Evolutionary conservation across 2,329 filamentous ascomycete species (phyloP), one percentile per base, ranked within the genome.

Genomic region (Verticillium nonalfalfae): DNA sequence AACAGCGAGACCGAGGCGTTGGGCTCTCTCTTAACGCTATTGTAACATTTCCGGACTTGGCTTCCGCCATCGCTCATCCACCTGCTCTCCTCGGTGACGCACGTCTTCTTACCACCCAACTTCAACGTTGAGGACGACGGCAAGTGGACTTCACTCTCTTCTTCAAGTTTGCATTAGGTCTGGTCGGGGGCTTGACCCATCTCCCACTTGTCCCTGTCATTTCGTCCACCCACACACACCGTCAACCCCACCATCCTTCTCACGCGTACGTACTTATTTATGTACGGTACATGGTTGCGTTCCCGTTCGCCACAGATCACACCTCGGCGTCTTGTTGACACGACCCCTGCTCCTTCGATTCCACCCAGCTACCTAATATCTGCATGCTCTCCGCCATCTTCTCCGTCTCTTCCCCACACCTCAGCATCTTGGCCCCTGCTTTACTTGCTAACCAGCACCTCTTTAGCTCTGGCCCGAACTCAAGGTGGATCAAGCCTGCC

Each of bases 121-220:
- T 18, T 11, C n/a, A 18, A 52, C 15, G n/a, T 10, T 18, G n/a
- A 52, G 15, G 15, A 21, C 35, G 4, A 26, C 21, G 45, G 45
- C 45, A 52, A 26, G 45, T 52, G 4, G 18, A 4, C 11, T 26
- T 52, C 13, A 11, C 18, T 21, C 45, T 52, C 21, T 7, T 21
- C 7, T 7, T 52, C 7, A 18, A 52, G 18, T 52, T 52, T 9
- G 45, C n/a, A 21, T 18, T 10, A 52, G n/a, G 45, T 21, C 45
- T 21, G 45, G 45, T 52, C 45, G 45, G 9, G n/a, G n/a, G 45
- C 45, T 52, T 52, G 45, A 52, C 11, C 45, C 45, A 52, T 10
- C 45, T 62, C 62, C 62, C 55, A 62, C 55, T 58, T 63, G 60
- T 57, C 57, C 64, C 62, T 70, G 68, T 65, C 68, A 67, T 69